Evolutionary conservation across 331 rosid species (phyloP), one percentile per base, ranked within the genome.

Genomic region (Malus hybrid): DNA sequence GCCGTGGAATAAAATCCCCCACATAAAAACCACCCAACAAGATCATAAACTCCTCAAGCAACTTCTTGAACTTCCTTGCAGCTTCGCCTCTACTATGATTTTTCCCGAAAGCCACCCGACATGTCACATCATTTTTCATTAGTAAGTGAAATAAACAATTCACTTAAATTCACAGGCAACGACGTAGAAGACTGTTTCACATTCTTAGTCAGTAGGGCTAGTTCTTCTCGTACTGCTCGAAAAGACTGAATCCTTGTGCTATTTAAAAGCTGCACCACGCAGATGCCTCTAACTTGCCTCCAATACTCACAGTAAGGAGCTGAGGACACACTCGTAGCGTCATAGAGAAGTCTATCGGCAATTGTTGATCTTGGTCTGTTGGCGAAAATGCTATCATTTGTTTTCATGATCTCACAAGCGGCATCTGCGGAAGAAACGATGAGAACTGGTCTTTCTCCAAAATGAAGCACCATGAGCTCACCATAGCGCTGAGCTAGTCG

Each of bases 1-100:
- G 71, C 65, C 83, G 71, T 27, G 86, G 80, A 33, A 83, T 56
- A 19, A 15, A 75, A 54, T 83, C 80, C 27, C 77, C 77, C 7
- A 79, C 68, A 44, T 36, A 54, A 27, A 73, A 73, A 44, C 75
- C 48, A 42, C 70, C 78, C 75, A 79, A 20, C 62, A 79, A 1
- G 54, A 27, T 65, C 69, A 72, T 72, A 7, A 71, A 42, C 61
- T 78, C 78, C 19, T 27, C 33, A 6, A 78, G 18, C 50, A 72
- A 36, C 28, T 71, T 71, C 52, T 42, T 78, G 42, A 65, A 78
- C 36, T n/a, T 65, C 7, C 13, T 13, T 10, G 56, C 73, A 13
- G 9, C 44, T 27, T 52, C 59, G 8, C 18, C 72, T 15, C 31
- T 31, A 19, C 73, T 22, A 44, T 78, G 56, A 39, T 72, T 78